Percentiles rank a stretch among this genome's conserved stretches.
Evolutionary conservation across 371 early-diverging fungal species (phyloP).

Genomic region (Mortierella sp.): DNA sequence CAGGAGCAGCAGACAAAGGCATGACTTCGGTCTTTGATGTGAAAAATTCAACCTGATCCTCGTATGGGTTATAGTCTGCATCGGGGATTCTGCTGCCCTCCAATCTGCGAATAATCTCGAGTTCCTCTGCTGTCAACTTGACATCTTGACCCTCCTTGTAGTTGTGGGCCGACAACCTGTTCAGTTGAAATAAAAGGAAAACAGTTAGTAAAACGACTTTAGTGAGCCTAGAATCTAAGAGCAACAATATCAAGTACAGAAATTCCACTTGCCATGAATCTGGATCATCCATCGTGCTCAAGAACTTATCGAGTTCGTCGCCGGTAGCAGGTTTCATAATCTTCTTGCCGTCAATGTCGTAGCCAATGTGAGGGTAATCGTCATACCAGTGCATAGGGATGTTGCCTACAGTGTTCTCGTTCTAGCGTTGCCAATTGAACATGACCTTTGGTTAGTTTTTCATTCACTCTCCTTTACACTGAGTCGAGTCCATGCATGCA

Average conservation of each 20-base stretch:
- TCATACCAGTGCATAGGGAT: constrained; percentile 97
- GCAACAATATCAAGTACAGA: neutral
- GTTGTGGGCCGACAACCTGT: constrained; percentile 85
- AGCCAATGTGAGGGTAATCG: constrained; percentile 96
- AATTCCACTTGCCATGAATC: constrained; percentile 79
- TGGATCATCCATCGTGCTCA: constrained; percentile 93
- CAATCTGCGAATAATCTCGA: constrained; percentile 91
- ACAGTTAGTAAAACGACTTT: neutral
- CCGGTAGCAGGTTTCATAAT: constrained; percentile 88
- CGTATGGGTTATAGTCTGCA: constrained; percentile 88
- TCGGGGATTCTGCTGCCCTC: constrained; percentile 88
- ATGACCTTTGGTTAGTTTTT: neutral
- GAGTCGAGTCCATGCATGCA: neutral
- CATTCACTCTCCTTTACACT: neutral
- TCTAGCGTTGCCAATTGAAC: constrained; percentile 46
- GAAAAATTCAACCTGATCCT: constrained; percentile 93
- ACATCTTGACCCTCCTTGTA: constrained; percentile 84
- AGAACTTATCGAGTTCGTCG: constrained; percentile 94
- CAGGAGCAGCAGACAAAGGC: constrained; percentile 88
- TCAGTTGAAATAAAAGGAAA: neutral
- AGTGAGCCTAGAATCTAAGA: neutral
- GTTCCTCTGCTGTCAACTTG: constrained; percentile 86
- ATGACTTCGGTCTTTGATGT: constrained; percentile 81
- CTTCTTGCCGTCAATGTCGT: constrained; percentile 93
- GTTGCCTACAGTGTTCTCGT: constrained; percentile 89